A percentile compares a stretch with the other conserved stretches of the same genome.
Conservation (phyloP, 257 asterid genomes). For the Solanum sejunctum region DNA sequence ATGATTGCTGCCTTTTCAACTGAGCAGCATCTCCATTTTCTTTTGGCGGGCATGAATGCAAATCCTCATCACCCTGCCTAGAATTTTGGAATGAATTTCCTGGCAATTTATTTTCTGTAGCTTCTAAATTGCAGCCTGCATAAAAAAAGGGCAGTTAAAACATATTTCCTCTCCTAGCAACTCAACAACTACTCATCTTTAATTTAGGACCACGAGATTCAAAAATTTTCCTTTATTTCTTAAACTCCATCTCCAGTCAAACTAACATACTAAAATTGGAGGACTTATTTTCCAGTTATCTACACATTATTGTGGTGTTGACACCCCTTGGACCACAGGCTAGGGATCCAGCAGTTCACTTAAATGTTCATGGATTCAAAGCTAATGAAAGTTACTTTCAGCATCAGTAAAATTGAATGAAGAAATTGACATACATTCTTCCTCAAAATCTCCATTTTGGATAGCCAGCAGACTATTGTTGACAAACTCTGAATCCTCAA, state of each 20-base stretch:
- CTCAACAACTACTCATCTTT: neutral
- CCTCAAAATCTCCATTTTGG: constrained; percentile 42
- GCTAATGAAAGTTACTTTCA: neutral
- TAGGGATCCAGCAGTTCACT: neutral
- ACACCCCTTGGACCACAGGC: neutral
- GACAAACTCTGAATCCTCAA: constrained; percentile 67
- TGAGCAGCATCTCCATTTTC: constrained; percentile 28
- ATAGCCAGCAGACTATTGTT: constrained; percentile 68
- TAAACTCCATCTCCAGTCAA: neutral
- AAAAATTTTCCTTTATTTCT: too few relatives aligned
- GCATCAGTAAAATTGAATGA: neutral
- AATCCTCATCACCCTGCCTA: constrained; percentile 6
- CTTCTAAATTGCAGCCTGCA: constrained; percentile 11
- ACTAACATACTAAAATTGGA: neutral
- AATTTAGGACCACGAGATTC: neutral
- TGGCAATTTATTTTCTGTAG: neutral
- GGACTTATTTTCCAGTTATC: neutral
- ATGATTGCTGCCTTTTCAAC: constrained; percentile 23
- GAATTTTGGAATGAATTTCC: neutral
- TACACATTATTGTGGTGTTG: neutral
- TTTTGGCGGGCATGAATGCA: constrained; percentile 8
- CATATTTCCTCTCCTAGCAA: neutral
- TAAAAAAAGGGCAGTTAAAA: neutral
- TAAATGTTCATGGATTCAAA: neutral
- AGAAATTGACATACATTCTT: constrained; percentile 33